A percentile compares a stretch with the other conserved stretches of the same genome.
Evolutionary conservation across 2,329 filamentous ascomycete genomes (phyloP).

Genomic region (Colletotrichum eleusines): DNA sequence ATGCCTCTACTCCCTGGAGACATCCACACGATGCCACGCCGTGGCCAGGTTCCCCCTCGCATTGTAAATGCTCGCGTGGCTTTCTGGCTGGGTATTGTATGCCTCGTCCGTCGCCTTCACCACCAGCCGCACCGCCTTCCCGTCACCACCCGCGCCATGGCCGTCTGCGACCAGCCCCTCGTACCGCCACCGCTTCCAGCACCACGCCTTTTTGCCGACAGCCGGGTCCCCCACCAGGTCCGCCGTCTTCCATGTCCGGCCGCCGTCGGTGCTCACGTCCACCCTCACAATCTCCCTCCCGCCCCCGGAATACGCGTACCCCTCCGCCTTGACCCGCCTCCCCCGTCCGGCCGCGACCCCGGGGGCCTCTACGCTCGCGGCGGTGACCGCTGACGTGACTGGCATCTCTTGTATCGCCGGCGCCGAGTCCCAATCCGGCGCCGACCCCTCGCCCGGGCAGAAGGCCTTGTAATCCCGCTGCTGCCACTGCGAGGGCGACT

Average conservation of each 20-base stretch:
- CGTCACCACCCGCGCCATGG: conserved; percentile 42
- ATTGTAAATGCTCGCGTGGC: conserved; percentile 58
- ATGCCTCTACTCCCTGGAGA: background rate
- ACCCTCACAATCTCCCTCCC: conserved; percentile 63
- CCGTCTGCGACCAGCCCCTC: conserved; percentile 46
- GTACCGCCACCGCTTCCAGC: conserved; percentile 61
- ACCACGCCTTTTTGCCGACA: conserved; percentile 55
- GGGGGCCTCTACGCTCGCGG: background rate
- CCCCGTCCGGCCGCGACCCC: background rate
- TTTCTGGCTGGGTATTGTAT: conserved; percentile 62
- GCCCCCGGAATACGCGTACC: conserved; percentile 66
- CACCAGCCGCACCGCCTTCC: conserved; percentile 51
- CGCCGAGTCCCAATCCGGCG: conserved; percentile 61
- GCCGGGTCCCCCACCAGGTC: conserved; percentile 52
- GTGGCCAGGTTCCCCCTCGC: conserved; percentile 59
- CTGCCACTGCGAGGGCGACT: conserved; percentile 62
- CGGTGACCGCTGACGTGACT: conserved; percentile 62
- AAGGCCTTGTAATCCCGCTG: conserved; percentile 64
- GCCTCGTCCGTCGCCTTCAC: conserved; percentile 63
- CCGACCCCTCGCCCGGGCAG: conserved; percentile 49
- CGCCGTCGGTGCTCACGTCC: conserved; percentile 62
- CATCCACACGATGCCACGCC: conserved; percentile 58
- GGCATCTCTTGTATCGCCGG: conserved; percentile 65
- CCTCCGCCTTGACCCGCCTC: conserved; percentile 50
- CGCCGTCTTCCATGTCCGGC: conserved; percentile 62